Evolutionary conservation across 352 stramenopile genomes (phyloP).

Genomic region (Thalassiosira livingstoniorum): DNA sequence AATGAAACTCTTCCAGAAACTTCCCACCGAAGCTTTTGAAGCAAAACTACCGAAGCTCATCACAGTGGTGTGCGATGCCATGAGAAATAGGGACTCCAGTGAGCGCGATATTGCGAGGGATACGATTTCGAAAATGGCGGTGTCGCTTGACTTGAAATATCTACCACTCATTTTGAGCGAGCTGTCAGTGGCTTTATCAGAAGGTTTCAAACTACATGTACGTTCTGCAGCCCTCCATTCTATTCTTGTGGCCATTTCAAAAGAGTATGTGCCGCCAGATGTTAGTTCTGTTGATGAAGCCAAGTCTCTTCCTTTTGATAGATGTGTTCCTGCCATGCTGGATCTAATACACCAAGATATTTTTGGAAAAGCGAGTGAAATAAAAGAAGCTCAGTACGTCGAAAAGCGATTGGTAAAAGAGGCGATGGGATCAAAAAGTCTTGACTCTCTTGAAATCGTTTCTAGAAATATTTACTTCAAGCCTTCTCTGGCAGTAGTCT

Average conservation of each 20-base stretch:
- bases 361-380: conserved; percentile 84
- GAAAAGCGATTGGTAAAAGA: conserved; percentile 85
- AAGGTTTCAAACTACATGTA: conserved; percentile 89
- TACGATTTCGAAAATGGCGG: conserved; percentile 94
- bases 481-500: conserved; percentile 51
- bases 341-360: conserved; percentile 86
- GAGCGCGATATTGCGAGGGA: conserved; percentile 91
- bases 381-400: conserved; percentile 79
- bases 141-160: conserved; percentile 89
- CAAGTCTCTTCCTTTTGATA: conserved; percentile 66
- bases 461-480: conserved; percentile 75
- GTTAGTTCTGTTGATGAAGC: conserved; percentile 33
- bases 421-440: conserved; percentile 83
- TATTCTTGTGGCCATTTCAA: conserved; percentile 85
- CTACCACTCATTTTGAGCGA: conserved; percentile 81
- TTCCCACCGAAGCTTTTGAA: conserved; percentile 91
- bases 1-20: conserved; percentile 95
- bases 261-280: conserved; percentile 51
- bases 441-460: conserved; percentile 85
- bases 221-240: conserved; percentile 86
- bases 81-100: conserved; percentile 92
- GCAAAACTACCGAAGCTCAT: conserved; percentile 94
- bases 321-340: conserved; percentile 79
- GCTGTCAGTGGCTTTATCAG: conserved; percentile 83
- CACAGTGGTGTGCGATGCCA: conserved; percentile 86